Evolutionary conservation across 2,329 filamentous ascomycete genomes (phyloP), one percentile per base, ranked within the genome.

Genomic region (Rhexocercosporidium sp.): DNA sequence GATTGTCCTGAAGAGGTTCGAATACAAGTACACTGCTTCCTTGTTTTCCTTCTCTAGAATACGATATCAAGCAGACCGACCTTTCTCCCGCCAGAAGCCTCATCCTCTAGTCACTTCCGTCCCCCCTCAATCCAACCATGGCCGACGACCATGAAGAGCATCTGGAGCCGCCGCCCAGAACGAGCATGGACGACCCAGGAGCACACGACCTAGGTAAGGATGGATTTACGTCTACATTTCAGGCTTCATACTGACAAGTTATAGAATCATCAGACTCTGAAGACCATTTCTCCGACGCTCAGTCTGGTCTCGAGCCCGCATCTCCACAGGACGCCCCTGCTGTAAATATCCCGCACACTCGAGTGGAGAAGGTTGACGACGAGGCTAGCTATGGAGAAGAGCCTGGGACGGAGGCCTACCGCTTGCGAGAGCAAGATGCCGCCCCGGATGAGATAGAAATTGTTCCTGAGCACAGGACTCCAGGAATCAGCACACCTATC

Each of bases 231-330:
- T 51, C 65, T 34, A 60, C 3, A 14, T 47, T 62, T 37, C 53
- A 39, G 46, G 18, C 12, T 27, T 9, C 65, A 27, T 69, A 59
- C 67, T 41, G 5, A 51, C n/a, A 34, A 44, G 12, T 20, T 60
- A 46, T 77, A 79, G 85, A 85, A 67, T 82, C 81, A 34, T 89
- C 88, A 59, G 89, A 90, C 69, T 90, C 87, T 31, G 89, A 91
- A 54, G 89, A 91, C 72, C 89, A 91, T 79, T 91, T 90, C 78
- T 90, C 86, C 60, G 89, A 91, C 76, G 88, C 89, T 39, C 86
- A 86, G 64, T 89, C 87, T 39, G 83, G 78, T 66, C 78, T 73
- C 5, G 70, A 75, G 71, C 85, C 78, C 75, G 81, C 66, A 37
- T 25, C 79, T 9, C 79, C 77, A 6, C 74, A 77, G 47, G 78